phyloP scores from a whole-genome alignment of 345 rosid species.

The Lumnitzera racemosa region DNA sequence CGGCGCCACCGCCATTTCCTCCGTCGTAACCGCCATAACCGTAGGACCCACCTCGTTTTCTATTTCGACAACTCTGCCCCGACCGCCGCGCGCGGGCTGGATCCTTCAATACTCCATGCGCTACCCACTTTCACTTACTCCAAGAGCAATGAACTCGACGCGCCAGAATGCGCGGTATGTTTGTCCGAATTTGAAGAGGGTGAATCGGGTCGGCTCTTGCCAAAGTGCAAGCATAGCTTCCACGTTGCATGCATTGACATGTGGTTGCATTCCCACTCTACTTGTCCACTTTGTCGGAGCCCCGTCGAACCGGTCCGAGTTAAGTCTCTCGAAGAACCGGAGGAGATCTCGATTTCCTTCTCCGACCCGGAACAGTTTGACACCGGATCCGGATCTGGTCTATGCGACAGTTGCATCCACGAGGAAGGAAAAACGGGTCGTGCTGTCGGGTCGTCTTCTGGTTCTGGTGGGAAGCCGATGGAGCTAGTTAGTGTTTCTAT shows the following conservation, averaged over 20 bases:
- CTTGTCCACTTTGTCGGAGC: conserved; percentile 87
- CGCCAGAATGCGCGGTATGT: conserved; percentile 78
- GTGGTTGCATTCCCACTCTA: conserved; percentile 95
- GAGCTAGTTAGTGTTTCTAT: conserved; percentile 23
- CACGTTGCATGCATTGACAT: conserved; percentile 84
- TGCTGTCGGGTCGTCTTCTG: conserved; percentile 14
- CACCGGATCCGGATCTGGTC: conserved; percentile 22
- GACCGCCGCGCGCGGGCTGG: conserved; percentile 41
- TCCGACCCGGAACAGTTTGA: conserved; percentile 10
- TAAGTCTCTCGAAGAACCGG: not conserved
- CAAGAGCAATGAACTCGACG: conserved; percentile 29
- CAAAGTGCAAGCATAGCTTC: conserved; percentile 76
- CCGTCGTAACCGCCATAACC: conserved; percentile 32
- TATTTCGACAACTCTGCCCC: conserved; percentile 28
- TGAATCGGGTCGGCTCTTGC: conserved; percentile 72
- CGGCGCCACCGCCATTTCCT: conserved; percentile 37
- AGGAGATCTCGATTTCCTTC: conserved; percentile 16
- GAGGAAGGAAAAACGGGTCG: conserved; percentile 6
- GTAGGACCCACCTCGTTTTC: conserved; percentile 42
- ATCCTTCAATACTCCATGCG: conserved; percentile 42
- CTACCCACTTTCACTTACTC: conserved; percentile 64
- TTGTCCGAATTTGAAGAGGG: conserved; percentile 72
- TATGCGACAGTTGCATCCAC: conserved; percentile 19
- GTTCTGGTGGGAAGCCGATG: conserved; percentile 28
- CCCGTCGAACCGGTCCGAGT: conserved; percentile 38